Conservation (phyloP, 306 rosid species). For the Notholithocarpus densiflorus region DNA sequence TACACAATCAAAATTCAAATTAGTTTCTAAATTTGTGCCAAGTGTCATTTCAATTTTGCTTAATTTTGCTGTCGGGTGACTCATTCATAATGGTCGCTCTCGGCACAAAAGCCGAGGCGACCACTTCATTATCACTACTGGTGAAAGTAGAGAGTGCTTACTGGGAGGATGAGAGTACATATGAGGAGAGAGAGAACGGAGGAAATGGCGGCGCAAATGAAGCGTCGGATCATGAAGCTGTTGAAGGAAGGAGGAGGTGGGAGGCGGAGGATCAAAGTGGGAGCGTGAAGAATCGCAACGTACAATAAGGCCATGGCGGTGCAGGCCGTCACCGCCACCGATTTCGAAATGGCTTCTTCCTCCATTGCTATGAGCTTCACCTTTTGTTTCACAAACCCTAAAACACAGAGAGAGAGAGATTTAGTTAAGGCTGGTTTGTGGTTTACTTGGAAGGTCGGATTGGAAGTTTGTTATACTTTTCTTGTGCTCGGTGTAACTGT, state of each 20-base stretch:
- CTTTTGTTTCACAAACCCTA: background rate
- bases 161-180: constrained; percentile 59
- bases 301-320: constrained; percentile 62
- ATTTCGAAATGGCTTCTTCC: constrained; percentile 38
- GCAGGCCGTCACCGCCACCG: constrained; percentile 49
- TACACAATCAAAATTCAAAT: no score
- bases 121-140: no score
- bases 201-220: constrained; percentile 67
- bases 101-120: no score
- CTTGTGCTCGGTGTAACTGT: background rate
- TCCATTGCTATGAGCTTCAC: constrained; percentile 39
- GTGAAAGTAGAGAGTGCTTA: constrained; percentile 26
- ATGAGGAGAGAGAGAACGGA: constrained; percentile 52
- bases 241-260: constrained; percentile 70
- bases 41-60: no score
- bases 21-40: no score
- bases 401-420: background rate
- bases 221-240: constrained; percentile 67
- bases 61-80: background rate
- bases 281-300: constrained; percentile 72
- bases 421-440: background rate
- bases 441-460: no score
- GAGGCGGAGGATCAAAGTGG: constrained; percentile 71
- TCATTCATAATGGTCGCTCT: no score
- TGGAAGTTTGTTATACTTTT: background rate